A percentile compares a stretch with the other conserved stretches of the same genome.
These are phyloP conservation scores for Trapa incisa DNA, from an alignment of 345 rosid species.

Conservation along the genomic window DNA sequence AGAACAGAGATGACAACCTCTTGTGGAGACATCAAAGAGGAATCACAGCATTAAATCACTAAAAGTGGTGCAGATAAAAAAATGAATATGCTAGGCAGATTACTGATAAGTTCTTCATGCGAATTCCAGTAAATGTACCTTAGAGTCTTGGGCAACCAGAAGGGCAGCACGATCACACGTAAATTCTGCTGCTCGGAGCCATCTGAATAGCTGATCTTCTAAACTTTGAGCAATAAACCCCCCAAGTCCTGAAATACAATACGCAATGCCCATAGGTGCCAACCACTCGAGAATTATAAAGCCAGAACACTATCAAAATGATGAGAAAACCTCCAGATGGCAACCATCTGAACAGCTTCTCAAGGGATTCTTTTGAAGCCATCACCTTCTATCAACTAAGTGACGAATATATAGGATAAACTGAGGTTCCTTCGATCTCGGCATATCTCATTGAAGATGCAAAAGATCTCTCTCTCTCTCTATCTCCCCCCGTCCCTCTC, in stretches of 20 bases:
- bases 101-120: background rate
- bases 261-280: background rate
- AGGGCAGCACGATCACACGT: constrained; percentile 99
- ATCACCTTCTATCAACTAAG: background rate
- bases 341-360: background rate
- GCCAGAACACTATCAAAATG: background rate
- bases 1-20: constrained; percentile 77
- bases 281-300: background rate
- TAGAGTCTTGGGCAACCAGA: constrained; percentile 89
- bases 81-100: background rate
- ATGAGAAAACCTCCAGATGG: background rate
- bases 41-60: constrained; percentile 8
- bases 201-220: constrained; percentile 82
- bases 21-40: constrained; percentile 37
- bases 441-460: no score
- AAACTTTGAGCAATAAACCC: constrained; percentile 67
- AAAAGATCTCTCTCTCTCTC: no score
- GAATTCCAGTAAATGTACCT: constrained; percentile 27
- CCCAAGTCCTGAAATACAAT: constrained; percentile 51
- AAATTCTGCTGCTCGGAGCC: constrained; percentile 90
- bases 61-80: background rate
- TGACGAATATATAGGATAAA: background rate
- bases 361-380: background rate
- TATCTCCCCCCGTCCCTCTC: no score
- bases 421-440: no score